Conservation (phyloP, 2,329 filamentous ascomycete genomes). For the Fusarium sp. region DNA sequence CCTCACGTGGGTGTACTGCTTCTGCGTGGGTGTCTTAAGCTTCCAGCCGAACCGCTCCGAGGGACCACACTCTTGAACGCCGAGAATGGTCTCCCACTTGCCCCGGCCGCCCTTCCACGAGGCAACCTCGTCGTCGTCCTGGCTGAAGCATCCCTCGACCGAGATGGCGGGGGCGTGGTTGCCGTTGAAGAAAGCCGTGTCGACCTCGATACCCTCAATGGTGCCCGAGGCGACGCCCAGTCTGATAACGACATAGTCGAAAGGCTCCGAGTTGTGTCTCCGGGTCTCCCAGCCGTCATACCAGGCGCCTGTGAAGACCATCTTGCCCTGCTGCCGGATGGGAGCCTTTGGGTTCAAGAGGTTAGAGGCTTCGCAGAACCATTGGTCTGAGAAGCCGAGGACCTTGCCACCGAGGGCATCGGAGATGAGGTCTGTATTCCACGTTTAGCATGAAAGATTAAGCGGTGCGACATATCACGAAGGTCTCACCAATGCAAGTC, state of each 20-base stretch:
- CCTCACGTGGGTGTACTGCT: slow-evolving; percentile 82
- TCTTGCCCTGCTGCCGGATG: slow-evolving; percentile 73
- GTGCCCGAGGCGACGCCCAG: slow-evolving; percentile 78
- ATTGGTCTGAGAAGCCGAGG: slow-evolving; percentile 75
- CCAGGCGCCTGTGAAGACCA: slow-evolving; percentile 77
- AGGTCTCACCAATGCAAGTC: slow-evolving; percentile 67
- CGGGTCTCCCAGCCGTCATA: slow-evolving; percentile 79
- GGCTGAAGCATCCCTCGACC: slow-evolving; percentile 79
- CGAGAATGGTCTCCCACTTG: slow-evolving; percentile 79
- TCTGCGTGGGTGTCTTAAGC: slow-evolving; percentile 67
- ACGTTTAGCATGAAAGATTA: slow-evolving; percentile 2
- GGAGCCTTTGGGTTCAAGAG: slow-evolving; percentile 73
- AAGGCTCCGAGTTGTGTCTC: slow-evolving; percentile 72
- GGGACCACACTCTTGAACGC: slow-evolving; percentile 78
- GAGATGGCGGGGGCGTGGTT: slow-evolving; percentile 86
- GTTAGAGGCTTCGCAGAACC: slow-evolving; percentile 75
- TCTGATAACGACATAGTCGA: slow-evolving; percentile 76
- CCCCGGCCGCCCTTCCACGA: slow-evolving; percentile 70
- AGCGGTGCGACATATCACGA: not conserved
- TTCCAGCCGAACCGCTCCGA: slow-evolving; percentile 81
- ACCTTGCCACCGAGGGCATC: slow-evolving; percentile 72
- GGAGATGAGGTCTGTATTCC: slow-evolving; percentile 68
- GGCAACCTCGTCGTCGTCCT: slow-evolving; percentile 72
- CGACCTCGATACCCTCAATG: slow-evolving; percentile 80
- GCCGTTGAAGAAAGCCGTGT: slow-evolving; percentile 85